Evolutionary conservation across 1,284 basidiomycete species (phyloP), one percentile per base, ranked within the genome.

Genomic region (Cryptococcus wingfieldii): DNA sequence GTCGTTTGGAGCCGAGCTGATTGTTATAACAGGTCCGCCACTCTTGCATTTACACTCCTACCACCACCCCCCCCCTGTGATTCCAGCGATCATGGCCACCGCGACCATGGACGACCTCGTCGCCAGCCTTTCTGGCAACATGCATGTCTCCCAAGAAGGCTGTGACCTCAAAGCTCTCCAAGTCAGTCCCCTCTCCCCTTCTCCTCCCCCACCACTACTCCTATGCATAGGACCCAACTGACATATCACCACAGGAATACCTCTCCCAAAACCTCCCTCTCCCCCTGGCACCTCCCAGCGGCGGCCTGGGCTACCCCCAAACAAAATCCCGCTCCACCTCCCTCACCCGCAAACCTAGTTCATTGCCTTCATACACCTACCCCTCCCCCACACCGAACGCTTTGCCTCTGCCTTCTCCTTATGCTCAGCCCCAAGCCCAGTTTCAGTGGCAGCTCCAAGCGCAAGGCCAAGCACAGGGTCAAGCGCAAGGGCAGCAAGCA

Each of bases 111-210:
- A 75, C 45, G 72, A 75, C 55, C 61, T 75, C 10, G 63, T 75
- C 51, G 69, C 71, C 18, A 66, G 64, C 12, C 61, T 75, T 38
- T 64, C 64, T 16, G 61, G 65, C 16, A 59, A 61, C 18, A 68
- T 70, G 61, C 67, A 71, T 55, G 71, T 73, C 37, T 65, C 67
- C n/a, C 68, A 68, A 52, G 66, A 74, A 42, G 65, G 67, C 2
- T 65, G 70, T 28, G 70, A 75, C 47, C 58, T 75, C 37, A 65
- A 68, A 54, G 67, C 64, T 38, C 62, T 75, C 10, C 88, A 89
- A 81, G 87, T 87, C 60, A 48, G 80, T 73, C 23, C 54, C 9
- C 13, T 28, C 42, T 45, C 38, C 12, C 41, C 45, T 28, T 25
- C 45, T 43, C 45, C 31, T 31, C 19, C 13, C 27, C 34, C 31